Evolutionary conservation across 495 filamentous ascomycete species (phyloP).

Genomic region (Chaetomium cochliodes): DNA sequence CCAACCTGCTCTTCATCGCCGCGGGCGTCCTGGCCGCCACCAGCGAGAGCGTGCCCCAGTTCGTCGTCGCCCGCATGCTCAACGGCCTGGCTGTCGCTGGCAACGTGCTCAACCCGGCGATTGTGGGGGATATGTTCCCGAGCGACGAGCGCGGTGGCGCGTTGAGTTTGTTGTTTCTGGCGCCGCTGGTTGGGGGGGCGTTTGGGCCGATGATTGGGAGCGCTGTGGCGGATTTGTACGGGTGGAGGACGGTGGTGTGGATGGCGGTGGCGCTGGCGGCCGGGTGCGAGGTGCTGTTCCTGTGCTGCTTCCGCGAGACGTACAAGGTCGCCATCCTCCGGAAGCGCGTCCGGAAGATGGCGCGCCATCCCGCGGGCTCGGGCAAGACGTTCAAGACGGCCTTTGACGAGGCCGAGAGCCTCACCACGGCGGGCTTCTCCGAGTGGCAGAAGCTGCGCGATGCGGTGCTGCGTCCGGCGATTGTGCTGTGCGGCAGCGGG

Average conservation of each 20-base stretch:
- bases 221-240: conserved; percentile 56
- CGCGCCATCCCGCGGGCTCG: conserved; percentile 33
- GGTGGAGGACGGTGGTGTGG: conserved; percentile 59
- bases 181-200: conserved; percentile 51
- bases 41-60: conserved; percentile 39
- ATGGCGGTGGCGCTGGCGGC: conserved; percentile 50
- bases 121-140: conserved; percentile 58
- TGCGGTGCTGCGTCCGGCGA: conserved; percentile 48
- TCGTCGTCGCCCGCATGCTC: conserved; percentile 51
- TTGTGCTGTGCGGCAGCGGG: conserved; percentile 47
- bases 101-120: conserved; percentile 58
- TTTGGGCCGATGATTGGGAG: conserved; percentile 62
- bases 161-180: conserved; percentile 50
- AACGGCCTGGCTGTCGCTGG: conserved; percentile 53
- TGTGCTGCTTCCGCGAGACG: conserved; percentile 50
- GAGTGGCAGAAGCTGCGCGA: conserved; percentile 34
- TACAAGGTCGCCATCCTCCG: conserved; percentile 51
- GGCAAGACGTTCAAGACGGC: conserved; percentile 29
- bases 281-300: conserved; percentile 48
- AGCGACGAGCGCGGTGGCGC: conserved; percentile 52
- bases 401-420: conserved; percentile 33
- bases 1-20: conserved; percentile 52
- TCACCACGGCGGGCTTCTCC: conserved; percentile 41
- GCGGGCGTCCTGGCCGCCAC: conserved; percentile 47
- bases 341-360: conserved; percentile 46